Evolutionary conservation across 805 yeast species (phyloP), one percentile per base, ranked within the genome.

Genomic region (Metschnikowia proteae): DNA sequence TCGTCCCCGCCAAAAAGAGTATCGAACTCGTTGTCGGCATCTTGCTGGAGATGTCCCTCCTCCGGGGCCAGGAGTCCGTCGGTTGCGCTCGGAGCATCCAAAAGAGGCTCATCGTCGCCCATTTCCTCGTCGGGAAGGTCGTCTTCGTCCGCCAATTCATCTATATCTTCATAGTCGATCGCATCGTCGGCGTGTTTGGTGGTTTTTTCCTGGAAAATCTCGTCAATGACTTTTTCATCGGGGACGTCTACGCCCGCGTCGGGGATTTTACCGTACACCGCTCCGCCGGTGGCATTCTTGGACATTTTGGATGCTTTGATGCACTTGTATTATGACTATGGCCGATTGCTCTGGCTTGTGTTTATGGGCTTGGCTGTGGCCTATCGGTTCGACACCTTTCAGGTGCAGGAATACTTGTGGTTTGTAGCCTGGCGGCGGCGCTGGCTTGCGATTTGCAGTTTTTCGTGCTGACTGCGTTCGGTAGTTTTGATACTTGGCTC

Each of bases 141-240:
- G 48, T 88, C 96, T 40, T 91, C 97, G 25, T 91, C 97, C 0
- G 97, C 97, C 43, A 91, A 71, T 65, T 91, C 97, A 56, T 91
- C 97, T 60, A 88, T 95, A 63, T 88, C 96, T 60, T 88, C 97
- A 63, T 87, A 92, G 65, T 92, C 98, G 30, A 90, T 73, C 7
- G 99, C 99, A 64, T 91, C 92, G 5, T 81, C 96, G 1, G 94
- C 91, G 65, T 91, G 98, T 47, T 78, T 76, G 2, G 87, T 70
- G 32, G 59, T 58, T 28, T 63, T 54, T 33, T 67, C 70, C 47
- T 51, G 55, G 52, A 70, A 73, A 38, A 73, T 73, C 29, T 68
- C 66, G 45, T 70, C 72, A 10, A 73, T 68, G 30, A 65, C 64
- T 43, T 62, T 63, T 40, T 68, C 75, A 45, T 67, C 72, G 3